Evolutionary conservation across 106 monocot genomes (phyloP).

Genomic region (Alisma plantagoaquatica): DNA sequence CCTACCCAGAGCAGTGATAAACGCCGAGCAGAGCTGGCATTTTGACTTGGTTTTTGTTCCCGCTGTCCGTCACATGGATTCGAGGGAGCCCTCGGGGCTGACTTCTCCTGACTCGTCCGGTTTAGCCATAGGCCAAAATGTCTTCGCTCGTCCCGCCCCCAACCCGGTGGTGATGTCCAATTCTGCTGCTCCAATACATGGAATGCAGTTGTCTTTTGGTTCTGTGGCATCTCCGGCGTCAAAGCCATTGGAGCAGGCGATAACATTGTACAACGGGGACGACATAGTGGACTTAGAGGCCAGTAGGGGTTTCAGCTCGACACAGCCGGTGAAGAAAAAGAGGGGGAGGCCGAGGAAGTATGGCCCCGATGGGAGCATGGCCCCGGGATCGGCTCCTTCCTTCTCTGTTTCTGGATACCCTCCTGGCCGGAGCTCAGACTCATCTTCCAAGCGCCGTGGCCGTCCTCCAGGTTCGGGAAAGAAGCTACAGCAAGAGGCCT

Average conservation of each 20-base stretch:
- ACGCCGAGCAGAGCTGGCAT: no score
- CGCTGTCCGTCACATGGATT: no score
- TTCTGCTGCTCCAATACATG: conserved; percentile 16
- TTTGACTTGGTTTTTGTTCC: no score
- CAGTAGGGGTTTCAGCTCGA: conserved; percentile 18
- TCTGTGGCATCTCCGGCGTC: conserved; percentile 9
- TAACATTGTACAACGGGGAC: conserved; percentile 14
- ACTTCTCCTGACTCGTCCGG: conserved; percentile 20
- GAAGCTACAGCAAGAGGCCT: conserved; percentile 53
- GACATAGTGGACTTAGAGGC: conserved; percentile 11
- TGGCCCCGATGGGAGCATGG: no score
- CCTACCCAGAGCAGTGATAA: no score
- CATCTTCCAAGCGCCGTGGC: conserved; percentile 32
- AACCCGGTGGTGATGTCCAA: conserved; percentile 17
- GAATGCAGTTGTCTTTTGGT: conserved; percentile 27
- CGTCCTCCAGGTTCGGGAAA: conserved; percentile 60
- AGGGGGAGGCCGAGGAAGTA: conserved; percentile 71
- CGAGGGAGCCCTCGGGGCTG: conserved; percentile 20
- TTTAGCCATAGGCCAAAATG: conserved; percentile 20
- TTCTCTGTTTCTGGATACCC: conserved; percentile 22
- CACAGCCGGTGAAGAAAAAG: conserved; percentile 47
- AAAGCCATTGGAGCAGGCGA: conserved; percentile 18
- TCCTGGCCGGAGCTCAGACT: conserved; percentile 21
- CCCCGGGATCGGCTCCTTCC: conserved; percentile 28
- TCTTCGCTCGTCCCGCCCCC: conserved; percentile 4